Evolutionary conservation across 2,329 filamentous ascomycete genomes (phyloP), one percentile per base, ranked within the genome.

Genomic region (Colletotrichum tanaceti): DNA sequence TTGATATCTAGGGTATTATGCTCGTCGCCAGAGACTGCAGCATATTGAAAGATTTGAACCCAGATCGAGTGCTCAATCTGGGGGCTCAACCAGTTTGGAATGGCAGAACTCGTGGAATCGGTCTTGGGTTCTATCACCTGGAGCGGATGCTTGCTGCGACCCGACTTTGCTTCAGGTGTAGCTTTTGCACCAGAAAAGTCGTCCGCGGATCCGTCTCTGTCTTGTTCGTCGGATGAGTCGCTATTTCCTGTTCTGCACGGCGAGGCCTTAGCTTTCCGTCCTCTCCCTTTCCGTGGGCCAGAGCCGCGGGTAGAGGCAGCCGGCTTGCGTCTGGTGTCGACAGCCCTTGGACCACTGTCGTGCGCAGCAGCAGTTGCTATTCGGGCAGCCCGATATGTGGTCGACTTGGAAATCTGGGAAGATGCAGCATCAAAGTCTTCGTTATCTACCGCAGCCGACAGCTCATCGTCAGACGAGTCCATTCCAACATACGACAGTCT

Each of bases 21-120:
- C 39, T 70, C 67, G 5, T 79, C 75, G 1, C 76, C 73, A 10
- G 75, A 73, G 39, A 83, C 79, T 18, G 90, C 88, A 13, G 92
- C 90, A 76, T 88, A 89, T 54, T 86, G 80, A 74, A 97, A 93
- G 46, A 96, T 88, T 63, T 89, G 85, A 28, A 89, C 80, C 71
- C 94, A 88, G 18, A 93, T 84, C 53, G 89, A 85, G 73, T 93
- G 92, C 1, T 91, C 89, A 24, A 93, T 76, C 39, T 76, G 75
- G 2, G 78, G 83, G 24, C 82, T 84, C 65, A 84, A 81, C 87
- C 87, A 92, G 46, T 84, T 79, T 16, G 86, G 86, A 55, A 87
- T 84, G 73, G 66, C 24, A 20, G 46, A 20, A n/a, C 24, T 46
- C 3, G 64, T 18, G 16, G 16, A 20, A 4, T 61, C 53, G 11